phyloP scores from a whole-genome alignment of 1,139 yeast species.

The Geotrichum carabidarum region DNA sequence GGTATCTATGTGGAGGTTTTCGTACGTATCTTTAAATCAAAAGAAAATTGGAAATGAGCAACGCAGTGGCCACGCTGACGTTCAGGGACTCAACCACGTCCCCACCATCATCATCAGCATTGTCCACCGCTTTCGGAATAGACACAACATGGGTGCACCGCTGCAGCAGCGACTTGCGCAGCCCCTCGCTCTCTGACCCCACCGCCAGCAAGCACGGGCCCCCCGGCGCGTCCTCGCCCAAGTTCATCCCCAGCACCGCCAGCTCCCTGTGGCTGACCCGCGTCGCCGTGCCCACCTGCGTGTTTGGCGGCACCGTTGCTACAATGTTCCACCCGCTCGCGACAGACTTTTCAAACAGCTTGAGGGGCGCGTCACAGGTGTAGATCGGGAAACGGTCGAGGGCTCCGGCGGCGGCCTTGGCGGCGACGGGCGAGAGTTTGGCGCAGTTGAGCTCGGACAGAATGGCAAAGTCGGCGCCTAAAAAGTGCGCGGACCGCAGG shows the following conservation, averaged over 20 bases:
- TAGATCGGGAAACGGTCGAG: constrained; percentile 65
- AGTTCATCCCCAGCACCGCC: constrained; percentile 25
- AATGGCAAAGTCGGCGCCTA: constrained; percentile 79
- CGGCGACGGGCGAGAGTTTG: constrained; percentile 66
- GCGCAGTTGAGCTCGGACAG: constrained; percentile 71
- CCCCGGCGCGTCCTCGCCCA: constrained; percentile 34
- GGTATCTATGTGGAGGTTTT: neutral
- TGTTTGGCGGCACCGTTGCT: constrained; percentile 49
- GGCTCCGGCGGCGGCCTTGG: constrained; percentile 79
- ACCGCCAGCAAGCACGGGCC: constrained; percentile 64
- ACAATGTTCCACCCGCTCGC: constrained; percentile 67
- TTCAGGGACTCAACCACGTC: constrained; percentile 70
- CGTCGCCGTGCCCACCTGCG: constrained; percentile 12
- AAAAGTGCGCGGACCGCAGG: constrained; percentile 70
- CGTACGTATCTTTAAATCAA: too few species aligned
- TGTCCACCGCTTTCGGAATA: constrained; percentile 32
- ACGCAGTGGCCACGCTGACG: constrained; percentile 84
- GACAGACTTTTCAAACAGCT: constrained; percentile 54
- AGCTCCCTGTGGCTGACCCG: constrained; percentile 45
- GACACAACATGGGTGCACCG: constrained; percentile 63
- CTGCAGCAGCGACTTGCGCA: constrained; percentile 58
- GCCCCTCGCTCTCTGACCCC: constrained; percentile 84
- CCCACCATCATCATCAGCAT: constrained; percentile 30
- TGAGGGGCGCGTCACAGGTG: constrained; percentile 52
- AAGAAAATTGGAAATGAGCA: constrained; percentile 48